Evolutionary conservation across 106 monocot species (phyloP).

Genomic region (Xerophyta viscosa): DNA sequence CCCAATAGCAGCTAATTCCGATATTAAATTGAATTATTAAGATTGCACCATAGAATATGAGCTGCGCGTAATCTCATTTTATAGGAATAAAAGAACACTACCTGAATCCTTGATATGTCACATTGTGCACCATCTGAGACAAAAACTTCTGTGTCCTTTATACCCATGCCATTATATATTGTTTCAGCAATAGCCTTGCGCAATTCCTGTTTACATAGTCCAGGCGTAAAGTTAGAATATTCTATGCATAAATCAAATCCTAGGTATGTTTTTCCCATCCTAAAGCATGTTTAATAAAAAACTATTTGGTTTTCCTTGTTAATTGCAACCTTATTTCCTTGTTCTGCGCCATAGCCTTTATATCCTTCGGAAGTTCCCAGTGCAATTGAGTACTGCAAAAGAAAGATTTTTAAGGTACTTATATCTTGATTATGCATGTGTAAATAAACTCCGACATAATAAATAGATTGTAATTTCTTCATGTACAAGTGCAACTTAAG

Average conservation of each 20-base stretch:
- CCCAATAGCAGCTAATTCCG: constrained; percentile 65
- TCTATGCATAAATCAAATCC: too few species aligned
- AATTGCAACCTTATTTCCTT: constrained; percentile 63
- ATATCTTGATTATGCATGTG: neutral
- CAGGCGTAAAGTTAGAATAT: too few species aligned
- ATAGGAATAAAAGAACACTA: neutral
- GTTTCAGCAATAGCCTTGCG: constrained; percentile 48
- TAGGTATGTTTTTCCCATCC: too few species aligned
- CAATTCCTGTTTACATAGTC: constrained; percentile 29
- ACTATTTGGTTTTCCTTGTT: too few species aligned
- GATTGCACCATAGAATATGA: neutral
- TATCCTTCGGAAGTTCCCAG: constrained; percentile 72
- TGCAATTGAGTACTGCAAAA: constrained; percentile 52
- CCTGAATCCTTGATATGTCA: constrained; percentile 82
- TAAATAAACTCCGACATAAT: too few species aligned
- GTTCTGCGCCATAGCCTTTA: constrained; percentile 79
- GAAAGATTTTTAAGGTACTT: neutral
- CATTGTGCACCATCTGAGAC: constrained; percentile 83
- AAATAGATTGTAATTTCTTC: too few species aligned
- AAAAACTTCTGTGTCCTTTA: constrained; percentile 64
- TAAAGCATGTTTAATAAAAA: neutral
- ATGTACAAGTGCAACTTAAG: too few species aligned
- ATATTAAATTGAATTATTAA: too few species aligned
- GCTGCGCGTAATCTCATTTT: too few species aligned
- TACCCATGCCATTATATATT: constrained; percentile 43